phyloP scores from a whole-genome alignment of 2,329 filamentous ascomycete species.

The Exophiala oligosperma region DNA sequence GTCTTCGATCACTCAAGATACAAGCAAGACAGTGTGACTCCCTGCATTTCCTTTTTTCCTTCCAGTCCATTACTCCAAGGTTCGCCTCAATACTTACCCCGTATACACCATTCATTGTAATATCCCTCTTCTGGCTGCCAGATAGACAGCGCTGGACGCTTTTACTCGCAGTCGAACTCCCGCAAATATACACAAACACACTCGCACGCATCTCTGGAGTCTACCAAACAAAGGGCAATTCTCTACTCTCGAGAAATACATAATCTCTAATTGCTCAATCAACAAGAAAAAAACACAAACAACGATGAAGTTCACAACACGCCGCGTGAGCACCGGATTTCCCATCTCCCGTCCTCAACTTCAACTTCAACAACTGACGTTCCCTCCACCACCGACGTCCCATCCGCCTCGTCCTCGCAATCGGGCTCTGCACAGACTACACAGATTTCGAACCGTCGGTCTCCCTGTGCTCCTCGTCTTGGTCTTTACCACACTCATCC shows the following conservation, averaged over 20 bases:
- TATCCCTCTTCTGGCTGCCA: not conserved
- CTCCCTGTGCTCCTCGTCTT: constrained; percentile 22
- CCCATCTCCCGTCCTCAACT: constrained; percentile 14
- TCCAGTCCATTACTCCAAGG: too few relatives aligned
- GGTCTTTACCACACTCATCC: constrained; percentile 27
- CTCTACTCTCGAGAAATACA: too few relatives aligned
- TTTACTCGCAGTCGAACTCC: not conserved
- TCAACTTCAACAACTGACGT: not conserved
- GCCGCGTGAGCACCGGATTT: constrained; percentile 15
- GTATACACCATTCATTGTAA: too few relatives aligned
- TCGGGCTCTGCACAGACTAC: constrained; percentile 12
- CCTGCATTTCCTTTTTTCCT: too few relatives aligned
- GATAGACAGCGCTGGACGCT: too few relatives aligned
- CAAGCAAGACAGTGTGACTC: not conserved
- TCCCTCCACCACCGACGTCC: not conserved
- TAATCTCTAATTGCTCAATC: too few relatives aligned
- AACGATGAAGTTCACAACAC: constrained; percentile 18
- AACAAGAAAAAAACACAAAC: not conserved
- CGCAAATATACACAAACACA: not conserved
- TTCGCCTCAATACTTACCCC: too few relatives aligned
- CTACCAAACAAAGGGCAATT: too few relatives aligned
- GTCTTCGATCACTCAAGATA: not conserved
- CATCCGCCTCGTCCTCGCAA: constrained; percentile 7
- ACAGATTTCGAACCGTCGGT: constrained; percentile 21
- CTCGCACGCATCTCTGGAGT: too few relatives aligned